Percentiles rank a stretch among this genome's conserved stretches.
phyloP scores from a whole-genome alignment of 1,139 yeast genomes.

The Chernovozyma aurita region DNA sequence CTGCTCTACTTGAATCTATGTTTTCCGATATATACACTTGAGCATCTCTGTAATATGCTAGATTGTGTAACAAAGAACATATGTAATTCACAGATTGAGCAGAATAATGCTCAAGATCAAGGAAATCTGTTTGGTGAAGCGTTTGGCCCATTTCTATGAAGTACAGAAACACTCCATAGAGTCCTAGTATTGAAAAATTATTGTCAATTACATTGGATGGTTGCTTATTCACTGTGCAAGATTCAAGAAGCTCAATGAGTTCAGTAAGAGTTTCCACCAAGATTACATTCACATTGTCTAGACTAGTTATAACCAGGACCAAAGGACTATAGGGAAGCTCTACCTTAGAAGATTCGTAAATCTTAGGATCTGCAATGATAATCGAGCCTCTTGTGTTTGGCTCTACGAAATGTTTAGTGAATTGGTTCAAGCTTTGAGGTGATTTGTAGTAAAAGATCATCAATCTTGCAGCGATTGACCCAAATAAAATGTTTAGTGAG shows the following conservation, averaged over 20 bases:
- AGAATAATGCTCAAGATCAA: constrained; percentile 3
- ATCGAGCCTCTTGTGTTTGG: background rate
- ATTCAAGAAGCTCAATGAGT: constrained; percentile 6
- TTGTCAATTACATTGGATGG: no score
- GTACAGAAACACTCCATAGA: constrained; percentile 11
- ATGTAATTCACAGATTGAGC: constrained; percentile 8
- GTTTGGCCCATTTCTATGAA: constrained; percentile 3
- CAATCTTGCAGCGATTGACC: no score
- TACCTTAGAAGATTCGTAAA: background rate
- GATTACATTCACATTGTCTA: constrained; percentile 7
- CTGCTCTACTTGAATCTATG: no score
- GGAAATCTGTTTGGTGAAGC: constrained; percentile 2
- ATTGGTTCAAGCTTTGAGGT: no score
- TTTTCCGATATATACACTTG: constrained; percentile 4
- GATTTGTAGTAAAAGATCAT: no score
- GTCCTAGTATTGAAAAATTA: background rate
- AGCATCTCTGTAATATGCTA: constrained; percentile 5
- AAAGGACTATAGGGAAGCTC: background rate
- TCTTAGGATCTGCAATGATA: background rate
- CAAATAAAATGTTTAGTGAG: no score
- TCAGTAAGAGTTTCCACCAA: constrained; percentile 9
- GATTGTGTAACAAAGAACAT: constrained; percentile 8
- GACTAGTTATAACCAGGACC: constrained; percentile 1
- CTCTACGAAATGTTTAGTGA: no score
- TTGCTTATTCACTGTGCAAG: background rate